These are phyloP conservation scores for Inonotus hispidus DNA, from an alignment of 1,284 basidiomycete genomes.

Conservation along the genomic window DNA sequence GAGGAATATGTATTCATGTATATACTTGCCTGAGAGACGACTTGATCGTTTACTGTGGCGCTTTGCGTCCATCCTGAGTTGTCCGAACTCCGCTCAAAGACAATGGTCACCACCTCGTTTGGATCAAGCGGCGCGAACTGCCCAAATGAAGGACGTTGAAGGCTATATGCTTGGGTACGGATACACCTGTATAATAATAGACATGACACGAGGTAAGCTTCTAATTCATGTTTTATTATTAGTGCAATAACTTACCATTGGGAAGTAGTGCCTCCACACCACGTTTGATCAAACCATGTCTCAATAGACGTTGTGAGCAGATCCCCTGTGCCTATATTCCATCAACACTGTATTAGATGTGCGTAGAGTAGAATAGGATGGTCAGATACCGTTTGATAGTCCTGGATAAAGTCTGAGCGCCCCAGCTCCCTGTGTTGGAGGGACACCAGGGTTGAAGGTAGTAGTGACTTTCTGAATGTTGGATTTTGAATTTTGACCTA, in stretches of 20 bases:
- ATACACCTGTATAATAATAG: conserved; percentile 14
- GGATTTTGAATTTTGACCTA: conserved; percentile 10
- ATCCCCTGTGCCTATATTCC: conserved; percentile 14
- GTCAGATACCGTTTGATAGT: conserved; percentile 13
- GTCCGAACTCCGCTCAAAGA: conserved; percentile 13
- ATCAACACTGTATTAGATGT: not conserved
- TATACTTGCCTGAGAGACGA: conserved; percentile 13
- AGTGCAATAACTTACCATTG: conserved; percentile 11
- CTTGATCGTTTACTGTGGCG: conserved; percentile 1
- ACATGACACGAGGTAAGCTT: not conserved
- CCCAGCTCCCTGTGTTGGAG: conserved; percentile 8
- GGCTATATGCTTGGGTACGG: conserved; percentile 11
- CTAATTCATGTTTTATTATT: not conserved
- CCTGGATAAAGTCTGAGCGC: conserved; percentile 15
- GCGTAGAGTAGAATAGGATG: not conserved
- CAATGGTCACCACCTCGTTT: conserved; percentile 9
- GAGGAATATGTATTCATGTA: not conserved
- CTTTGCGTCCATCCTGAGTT: conserved; percentile 14
- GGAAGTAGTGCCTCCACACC: conserved; percentile 7
- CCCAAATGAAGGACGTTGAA: conserved; percentile 1
- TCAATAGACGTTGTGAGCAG: conserved; percentile 11
- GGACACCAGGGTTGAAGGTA: conserved; percentile 14
- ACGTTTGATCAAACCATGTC: conserved; percentile 12
- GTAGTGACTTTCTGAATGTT: conserved; percentile 15
- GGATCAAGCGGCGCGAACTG: conserved; percentile 9